Conservation (phyloP, 306 rosid genomes). For the Pachyrhizus erosus region DNA sequence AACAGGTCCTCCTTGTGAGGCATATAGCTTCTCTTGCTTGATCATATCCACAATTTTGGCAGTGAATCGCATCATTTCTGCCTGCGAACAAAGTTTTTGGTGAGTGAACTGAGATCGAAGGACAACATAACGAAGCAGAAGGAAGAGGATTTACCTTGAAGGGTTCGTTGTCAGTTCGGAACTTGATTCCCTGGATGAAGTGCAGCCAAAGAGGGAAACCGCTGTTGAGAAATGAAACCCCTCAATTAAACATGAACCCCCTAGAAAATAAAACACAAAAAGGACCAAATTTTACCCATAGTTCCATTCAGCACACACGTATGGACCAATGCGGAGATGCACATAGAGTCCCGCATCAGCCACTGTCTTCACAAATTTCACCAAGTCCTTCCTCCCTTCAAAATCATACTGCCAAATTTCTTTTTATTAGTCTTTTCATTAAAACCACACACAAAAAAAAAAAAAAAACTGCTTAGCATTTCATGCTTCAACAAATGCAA, state of each 20-base stretch:
- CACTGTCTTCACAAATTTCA: slow-evolving; percentile 76
- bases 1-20: slow-evolving; percentile 97
- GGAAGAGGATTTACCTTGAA: slow-evolving; percentile 70
- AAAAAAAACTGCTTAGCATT: slow-evolving; percentile 13
- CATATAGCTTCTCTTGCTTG: slow-evolving; percentile 89
- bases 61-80: slow-evolving; percentile 91
- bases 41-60: slow-evolving; percentile 85
- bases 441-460: background rate
- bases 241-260: slow-evolving; percentile 30
- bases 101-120: slow-evolving; percentile 17
- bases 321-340: slow-evolving; percentile 97
- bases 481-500: slow-evolving; percentile 23
- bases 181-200: slow-evolving; percentile 78
- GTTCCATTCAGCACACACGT: slow-evolving; percentile 98
- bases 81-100: slow-evolving; percentile 56
- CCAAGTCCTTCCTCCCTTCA: slow-evolving; percentile 82
- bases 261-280: background rate
- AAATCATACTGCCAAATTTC: slow-evolving; percentile 68
- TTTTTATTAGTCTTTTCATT: background rate
- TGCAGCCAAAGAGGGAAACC: slow-evolving; percentile 99
- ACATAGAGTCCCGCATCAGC: slow-evolving; percentile 83
- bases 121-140: slow-evolving; percentile 15
- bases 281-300: slow-evolving; percentile 69
- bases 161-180: slow-evolving; percentile 91
- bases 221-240: slow-evolving; percentile 57